phyloP scores from a whole-genome alignment of 192 early-diverging fungal genomes.

The Coemansia furcata region DNA sequence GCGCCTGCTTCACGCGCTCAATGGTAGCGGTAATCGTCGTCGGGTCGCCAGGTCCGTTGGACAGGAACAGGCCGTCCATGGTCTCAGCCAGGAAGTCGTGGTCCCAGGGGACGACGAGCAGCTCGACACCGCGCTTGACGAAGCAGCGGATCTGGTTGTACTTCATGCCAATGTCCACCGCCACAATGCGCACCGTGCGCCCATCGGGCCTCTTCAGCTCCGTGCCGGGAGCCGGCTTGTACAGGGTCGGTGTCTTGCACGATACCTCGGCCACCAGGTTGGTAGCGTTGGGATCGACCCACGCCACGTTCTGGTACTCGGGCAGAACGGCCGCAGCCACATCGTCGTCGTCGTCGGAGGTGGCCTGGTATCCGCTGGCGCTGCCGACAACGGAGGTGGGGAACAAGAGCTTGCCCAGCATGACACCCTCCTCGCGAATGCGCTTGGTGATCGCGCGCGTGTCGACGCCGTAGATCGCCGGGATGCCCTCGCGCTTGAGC shows the following conservation, averaged over 20 bases:
- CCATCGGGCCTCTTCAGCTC: slow-evolving; percentile 48
- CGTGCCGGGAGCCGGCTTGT: slow-evolving; percentile 64
- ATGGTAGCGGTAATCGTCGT: slow-evolving; percentile 79
- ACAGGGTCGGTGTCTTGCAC: slow-evolving; percentile 74
- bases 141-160: slow-evolving; percentile 99
- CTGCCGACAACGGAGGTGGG: slow-evolving; percentile 61
- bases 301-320: slow-evolving; percentile 78
- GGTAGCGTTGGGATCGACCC: slow-evolving; percentile 88
- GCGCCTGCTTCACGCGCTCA: slow-evolving; percentile 64
- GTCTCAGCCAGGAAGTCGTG: slow-evolving; percentile 81
- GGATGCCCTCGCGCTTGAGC: slow-evolving; percentile 90
- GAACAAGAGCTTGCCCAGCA: slow-evolving; percentile 91
- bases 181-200: slow-evolving; percentile 79
- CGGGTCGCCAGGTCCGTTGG: slow-evolving; percentile 98
- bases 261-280: slow-evolving; percentile 97
- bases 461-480: slow-evolving; percentile 93
- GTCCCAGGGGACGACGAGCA: slow-evolving; percentile 95
- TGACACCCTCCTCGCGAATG: slow-evolving; percentile 85
- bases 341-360: slow-evolving; percentile 37
- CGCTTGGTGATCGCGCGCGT: slow-evolving; percentile 97
- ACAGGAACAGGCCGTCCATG: slow-evolving; percentile 85
- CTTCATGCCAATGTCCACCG: slow-evolving; percentile 99
- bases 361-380: slow-evolving; percentile 21
- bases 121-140: slow-evolving; percentile 88
- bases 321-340: slow-evolving; percentile 55